Conservation (phyloP, 495 filamentous ascomycete species). For the Aspergillus homomorphus region DNA sequence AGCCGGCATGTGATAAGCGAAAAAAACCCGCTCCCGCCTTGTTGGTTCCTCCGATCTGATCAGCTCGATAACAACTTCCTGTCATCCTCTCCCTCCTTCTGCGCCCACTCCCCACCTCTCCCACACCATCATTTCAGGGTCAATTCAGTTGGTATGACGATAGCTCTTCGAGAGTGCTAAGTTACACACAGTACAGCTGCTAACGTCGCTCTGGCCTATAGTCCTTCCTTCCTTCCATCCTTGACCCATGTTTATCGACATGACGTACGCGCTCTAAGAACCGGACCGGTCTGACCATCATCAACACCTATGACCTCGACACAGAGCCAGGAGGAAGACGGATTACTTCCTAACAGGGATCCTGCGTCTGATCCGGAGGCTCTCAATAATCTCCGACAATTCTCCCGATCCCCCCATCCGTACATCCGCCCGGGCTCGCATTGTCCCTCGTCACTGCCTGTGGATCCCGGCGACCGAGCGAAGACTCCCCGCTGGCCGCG, state of each 20-base stretch:
- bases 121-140: background rate
- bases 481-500: slow-evolving; percentile 37
- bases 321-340: slow-evolving; percentile 37
- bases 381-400: slow-evolving; percentile 41
- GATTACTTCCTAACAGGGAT: slow-evolving; percentile 23
- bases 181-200: background rate
- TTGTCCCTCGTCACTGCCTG: slow-evolving; percentile 19
- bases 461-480: slow-evolving; percentile 26
- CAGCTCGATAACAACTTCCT: slow-evolving; percentile 26
- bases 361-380: slow-evolving; percentile 23
- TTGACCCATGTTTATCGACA: slow-evolving; percentile 21
- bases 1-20: slow-evolving; percentile 18
- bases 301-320: slow-evolving; percentile 39
- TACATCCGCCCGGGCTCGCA: slow-evolving; percentile 55
- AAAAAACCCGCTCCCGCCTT: slow-evolving; percentile 15
- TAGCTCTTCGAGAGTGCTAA: background rate
- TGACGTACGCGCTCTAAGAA: slow-evolving; percentile 32
- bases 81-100: slow-evolving; percentile 8
- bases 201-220: slow-evolving; percentile 7
- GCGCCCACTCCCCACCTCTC: background rate
- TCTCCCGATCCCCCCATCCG: slow-evolving; percentile 74
- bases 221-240: slow-evolving; percentile 3
- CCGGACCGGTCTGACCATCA: slow-evolving; percentile 3
- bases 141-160: background rate
- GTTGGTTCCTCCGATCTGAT: slow-evolving; percentile 1